Base-by-base conservation (phyloP, 2,329 filamentous ascomycete species). In the Rasamsonia emersonii region DNA sequence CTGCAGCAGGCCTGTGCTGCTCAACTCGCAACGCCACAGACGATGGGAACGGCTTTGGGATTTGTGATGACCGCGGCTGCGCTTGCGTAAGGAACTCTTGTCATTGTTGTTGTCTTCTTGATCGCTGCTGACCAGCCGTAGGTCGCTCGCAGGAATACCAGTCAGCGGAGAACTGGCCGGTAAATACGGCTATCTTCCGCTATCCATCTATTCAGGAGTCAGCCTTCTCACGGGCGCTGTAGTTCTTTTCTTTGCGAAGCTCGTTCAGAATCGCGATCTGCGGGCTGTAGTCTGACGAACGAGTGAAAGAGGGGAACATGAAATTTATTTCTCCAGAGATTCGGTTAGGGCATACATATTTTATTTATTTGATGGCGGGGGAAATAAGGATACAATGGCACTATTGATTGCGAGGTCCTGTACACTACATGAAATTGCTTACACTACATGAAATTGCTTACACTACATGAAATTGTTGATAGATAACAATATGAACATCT, bases 1-100 rank as follows among this genome's bases (percentile, higher is more conserved):
- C 50, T 70, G 0, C 67, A 71, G 24, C 47, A 57, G 34, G 61
- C 65, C 0, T 70, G 65, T 36, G 64, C 61, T 0, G 59, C 58
- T 0, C 57, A 64, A 25, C 45, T 70, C 6, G 53, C 61, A 0
- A 59, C 51, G 1, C 49, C 51, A 1, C 40, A 53, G 3, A 60
- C 53, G 0, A 50, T 63, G 16, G 66, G 66, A 0, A 50, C 61
- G 2, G 61, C 61, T 0, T 52, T 69, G 6, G 67, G 67, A 0
- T 43, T 56, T 11, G 45, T 64, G 2, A 56, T 64, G 44, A 64
- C 58, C 0, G 56, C 56, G 4, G 48, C 61, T 2, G 57, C 66
- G 1, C 37, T 69, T 4, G 59, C 61, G 62, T 68, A 48, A 41
- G 62, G n/a, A n/a, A n/a, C n/a, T n/a, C n/a, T 49, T 19, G 5